Conservation (phyloP, 106 monocot genomes). For the Ottelia alismoides region DNA sequence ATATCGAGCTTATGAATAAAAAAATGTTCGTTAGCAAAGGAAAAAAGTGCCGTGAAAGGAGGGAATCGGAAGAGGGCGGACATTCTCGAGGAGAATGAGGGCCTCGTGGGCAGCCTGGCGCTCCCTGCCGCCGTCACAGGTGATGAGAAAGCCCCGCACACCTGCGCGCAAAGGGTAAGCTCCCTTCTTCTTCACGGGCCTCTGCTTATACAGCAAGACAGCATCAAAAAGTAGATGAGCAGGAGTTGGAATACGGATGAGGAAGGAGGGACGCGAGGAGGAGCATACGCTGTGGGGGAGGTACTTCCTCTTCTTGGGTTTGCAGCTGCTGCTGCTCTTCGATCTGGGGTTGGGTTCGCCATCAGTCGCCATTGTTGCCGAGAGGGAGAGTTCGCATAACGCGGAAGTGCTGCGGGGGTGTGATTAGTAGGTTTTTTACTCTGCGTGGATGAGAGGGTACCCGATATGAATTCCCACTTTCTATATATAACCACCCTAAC, state of each 20-base stretch:
- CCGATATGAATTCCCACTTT: too few species aligned
- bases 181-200: slow-evolving; percentile 57
- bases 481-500: too few species aligned
- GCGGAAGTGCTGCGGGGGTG: too few species aligned
- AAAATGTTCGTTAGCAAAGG: too few species aligned
- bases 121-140: slow-evolving; percentile 78
- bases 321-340: too few species aligned
- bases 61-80: slow-evolving; percentile 15
- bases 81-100: slow-evolving; percentile 51
- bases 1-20: too few species aligned
- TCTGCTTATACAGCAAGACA: slow-evolving; percentile 6
- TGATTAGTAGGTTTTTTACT: too few species aligned
- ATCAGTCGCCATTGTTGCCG: too few species aligned
- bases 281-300: slow-evolving; percentile 38
- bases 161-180: slow-evolving; percentile 47
- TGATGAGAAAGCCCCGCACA: slow-evolving; percentile 69
- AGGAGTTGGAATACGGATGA: neutral
- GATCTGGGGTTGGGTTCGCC: too few species aligned
- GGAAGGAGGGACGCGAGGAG: neutral
- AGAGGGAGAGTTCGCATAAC: too few species aligned
- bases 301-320: slow-evolving; percentile 61
- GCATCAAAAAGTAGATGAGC: neutral
- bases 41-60: too few species aligned
- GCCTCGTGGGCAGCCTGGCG: slow-evolving; percentile 61
- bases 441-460: too few species aligned